phyloP scores from a whole-genome alignment of 176 grass and related monocot genomes.

The Eragrostis curvula region DNA sequence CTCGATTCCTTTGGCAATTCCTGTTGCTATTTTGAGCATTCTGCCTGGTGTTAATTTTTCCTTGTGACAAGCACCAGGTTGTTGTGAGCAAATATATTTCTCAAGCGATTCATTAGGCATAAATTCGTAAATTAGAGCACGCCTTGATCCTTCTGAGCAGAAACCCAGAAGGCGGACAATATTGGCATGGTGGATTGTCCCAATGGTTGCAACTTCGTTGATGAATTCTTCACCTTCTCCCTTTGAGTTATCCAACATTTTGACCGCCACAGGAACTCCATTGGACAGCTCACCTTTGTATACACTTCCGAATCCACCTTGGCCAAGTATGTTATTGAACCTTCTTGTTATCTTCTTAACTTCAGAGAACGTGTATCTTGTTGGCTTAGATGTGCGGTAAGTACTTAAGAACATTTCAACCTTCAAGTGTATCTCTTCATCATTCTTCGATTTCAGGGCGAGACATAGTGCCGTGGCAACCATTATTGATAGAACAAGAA shows the following conservation, averaged over 20 bases:
- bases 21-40: slow-evolving; percentile 42
- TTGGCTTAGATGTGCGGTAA: slow-evolving; percentile 59
- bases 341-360: slow-evolving; percentile 60
- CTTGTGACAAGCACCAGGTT: no score
- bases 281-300: slow-evolving; percentile 60
- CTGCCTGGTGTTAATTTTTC: not conserved
- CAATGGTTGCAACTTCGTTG: slow-evolving; percentile 73
- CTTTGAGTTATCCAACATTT: slow-evolving; percentile 56
- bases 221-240: slow-evolving; percentile 69
- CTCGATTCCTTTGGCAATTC: slow-evolving; percentile 61
- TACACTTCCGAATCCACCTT: slow-evolving; percentile 73
- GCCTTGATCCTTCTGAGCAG: slow-evolving; percentile 49
- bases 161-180: slow-evolving; percentile 59
- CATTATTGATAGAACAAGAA: slow-evolving; percentile 10
- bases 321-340: slow-evolving; percentile 48
- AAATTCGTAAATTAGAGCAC: slow-evolving; percentile 59
- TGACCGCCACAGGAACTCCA: slow-evolving; percentile 66
- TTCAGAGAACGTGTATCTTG: slow-evolving; percentile 64
- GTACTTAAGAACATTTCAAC: slow-evolving; percentile 70
- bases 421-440: slow-evolving; percentile 49
- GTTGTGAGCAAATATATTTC: slow-evolving; percentile 33
- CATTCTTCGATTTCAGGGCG: not conserved
- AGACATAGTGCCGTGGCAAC: slow-evolving; percentile 20
- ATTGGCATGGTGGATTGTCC: slow-evolving; percentile 67
- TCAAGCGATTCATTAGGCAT: slow-evolving; percentile 63